These are phyloP conservation scores for Xylaria sp. DNA, from an alignment of 2,329 filamentous ascomycete genomes.

Conservation along the genomic window DNA sequence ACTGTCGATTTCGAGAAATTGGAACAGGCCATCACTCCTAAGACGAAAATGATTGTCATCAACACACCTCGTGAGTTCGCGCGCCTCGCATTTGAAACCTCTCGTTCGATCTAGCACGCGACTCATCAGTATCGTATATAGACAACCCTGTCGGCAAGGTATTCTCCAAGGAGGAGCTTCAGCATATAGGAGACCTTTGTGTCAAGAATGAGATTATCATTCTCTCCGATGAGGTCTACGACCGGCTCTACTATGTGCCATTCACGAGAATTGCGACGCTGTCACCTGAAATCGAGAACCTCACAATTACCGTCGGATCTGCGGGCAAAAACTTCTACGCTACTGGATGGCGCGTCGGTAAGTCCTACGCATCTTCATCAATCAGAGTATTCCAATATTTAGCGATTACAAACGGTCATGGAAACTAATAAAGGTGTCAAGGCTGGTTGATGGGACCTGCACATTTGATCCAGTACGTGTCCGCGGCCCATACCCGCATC, in stretches of 20 bases:
- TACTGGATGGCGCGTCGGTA: slow-evolving; percentile 89
- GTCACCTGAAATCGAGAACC: slow-evolving; percentile 83
- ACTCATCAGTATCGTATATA: slow-evolving; percentile 28
- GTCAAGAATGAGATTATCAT: slow-evolving; percentile 95
- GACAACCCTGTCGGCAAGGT: slow-evolving; percentile 98
- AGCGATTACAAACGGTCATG: neutral
- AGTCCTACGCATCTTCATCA: slow-evolving; percentile 23
- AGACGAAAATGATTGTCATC: slow-evolving; percentile 95
- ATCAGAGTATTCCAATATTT: neutral
- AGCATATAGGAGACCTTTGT: slow-evolving; percentile 84
- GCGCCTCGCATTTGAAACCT: neutral
- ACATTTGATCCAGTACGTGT: slow-evolving; percentile 87
- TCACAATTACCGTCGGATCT: slow-evolving; percentile 92
- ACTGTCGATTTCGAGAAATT: slow-evolving; percentile 82
- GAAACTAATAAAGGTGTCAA: slow-evolving; percentile 16
- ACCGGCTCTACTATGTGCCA: slow-evolving; percentile 91
- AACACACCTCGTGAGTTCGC: slow-evolving; percentile 67
- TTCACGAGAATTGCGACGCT: slow-evolving; percentile 93
- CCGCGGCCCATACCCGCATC: slow-evolving; percentile 92
- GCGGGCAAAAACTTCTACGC: slow-evolving; percentile 99
- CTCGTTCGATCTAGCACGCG: neutral
- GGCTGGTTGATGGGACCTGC: slow-evolving; percentile 92
- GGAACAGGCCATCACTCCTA: slow-evolving; percentile 78
- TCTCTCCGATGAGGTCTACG: slow-evolving; percentile 91
- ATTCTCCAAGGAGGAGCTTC: slow-evolving; percentile 81